Evolutionary conservation across 2,329 filamentous ascomycete species (phyloP).

Genomic region (Apiospora marii): DNA sequence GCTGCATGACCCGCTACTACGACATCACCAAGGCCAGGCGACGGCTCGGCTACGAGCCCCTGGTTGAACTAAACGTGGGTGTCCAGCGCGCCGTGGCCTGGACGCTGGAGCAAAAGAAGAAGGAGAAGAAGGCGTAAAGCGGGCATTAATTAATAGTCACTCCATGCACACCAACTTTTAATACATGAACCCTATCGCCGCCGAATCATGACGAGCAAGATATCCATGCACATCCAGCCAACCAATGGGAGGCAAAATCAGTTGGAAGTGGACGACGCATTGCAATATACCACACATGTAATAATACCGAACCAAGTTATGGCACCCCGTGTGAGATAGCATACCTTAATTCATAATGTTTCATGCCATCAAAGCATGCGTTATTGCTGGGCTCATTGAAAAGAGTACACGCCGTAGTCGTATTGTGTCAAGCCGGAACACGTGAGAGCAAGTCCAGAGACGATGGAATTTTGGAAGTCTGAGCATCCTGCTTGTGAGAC

Average conservation of each 20-base stretch:
- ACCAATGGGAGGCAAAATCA: not conserved
- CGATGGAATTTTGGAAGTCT: not conserved
- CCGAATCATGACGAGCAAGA: not conserved
- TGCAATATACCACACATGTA: not conserved
- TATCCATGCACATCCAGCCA: not conserved
- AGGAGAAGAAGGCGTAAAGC: conserved; percentile 27
- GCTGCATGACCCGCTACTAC: conserved; percentile 80
- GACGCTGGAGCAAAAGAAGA: conserved; percentile 61
- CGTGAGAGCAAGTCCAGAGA: too few relatives aligned
- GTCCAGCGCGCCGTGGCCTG: conserved; percentile 61
- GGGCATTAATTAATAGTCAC: not conserved
- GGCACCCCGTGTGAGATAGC: not conserved
- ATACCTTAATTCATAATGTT: not conserved
- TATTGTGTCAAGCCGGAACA: not conserved
- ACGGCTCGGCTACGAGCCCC: conserved; percentile 73
- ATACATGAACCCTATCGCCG: not conserved
- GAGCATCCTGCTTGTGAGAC: not conserved
- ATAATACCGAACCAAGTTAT: not conserved
- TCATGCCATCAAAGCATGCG: not conserved
- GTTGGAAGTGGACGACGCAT: not conserved
- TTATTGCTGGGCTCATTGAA: not conserved
- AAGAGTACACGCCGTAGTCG: not conserved
- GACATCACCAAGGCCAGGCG: conserved; percentile 78
- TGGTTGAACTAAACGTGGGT: conserved; percentile 73
- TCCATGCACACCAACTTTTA: not conserved